A percentile compares a stretch with the other conserved stretches of the same genome.
These are phyloP conservation scores for Euphorbia celastroides DNA, from an alignment of 441 rosid genomes.

Conservation along the genomic window DNA sequence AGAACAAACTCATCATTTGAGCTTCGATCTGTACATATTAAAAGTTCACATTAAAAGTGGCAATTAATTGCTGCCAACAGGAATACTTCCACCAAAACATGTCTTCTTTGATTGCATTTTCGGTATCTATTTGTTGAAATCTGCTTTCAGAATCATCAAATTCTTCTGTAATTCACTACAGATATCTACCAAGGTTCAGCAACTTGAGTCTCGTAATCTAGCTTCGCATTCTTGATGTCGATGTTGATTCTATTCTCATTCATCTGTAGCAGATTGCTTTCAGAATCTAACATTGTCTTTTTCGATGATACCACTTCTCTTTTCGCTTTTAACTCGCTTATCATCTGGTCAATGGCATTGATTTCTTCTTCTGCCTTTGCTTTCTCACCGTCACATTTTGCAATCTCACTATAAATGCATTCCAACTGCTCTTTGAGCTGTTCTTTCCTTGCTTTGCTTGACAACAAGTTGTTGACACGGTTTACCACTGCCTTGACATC, in stretches of 20 bases:
- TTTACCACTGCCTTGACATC: constrained; percentile 2
- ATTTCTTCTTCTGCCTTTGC: neutral
- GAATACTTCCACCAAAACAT: too few species aligned
- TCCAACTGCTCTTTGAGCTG: neutral
- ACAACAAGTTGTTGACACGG: neutral
- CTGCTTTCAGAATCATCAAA: neutral
- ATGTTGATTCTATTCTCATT: neutral
- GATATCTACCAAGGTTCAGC: constrained; percentile 9
- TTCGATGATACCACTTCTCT: neutral
- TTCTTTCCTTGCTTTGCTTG: neutral
- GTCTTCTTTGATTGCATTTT: neutral
- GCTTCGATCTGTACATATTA: too few species aligned
- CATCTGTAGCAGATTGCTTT: neutral
- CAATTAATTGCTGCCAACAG: too few species aligned
- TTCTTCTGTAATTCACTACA: neutral
- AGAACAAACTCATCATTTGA: too few species aligned
- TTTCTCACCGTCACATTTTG: neutral
- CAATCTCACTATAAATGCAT: neutral
- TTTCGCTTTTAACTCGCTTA: neutral
- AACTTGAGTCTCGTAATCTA: neutral
- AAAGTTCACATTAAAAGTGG: too few species aligned
- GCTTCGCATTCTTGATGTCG: neutral
- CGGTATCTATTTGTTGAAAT: neutral
- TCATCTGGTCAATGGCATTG: constrained; percentile 1
- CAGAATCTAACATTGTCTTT: neutral